phyloP scores from a whole-genome alignment of 108 stramenopile species.

The Cyclotella kingstonii region DNA sequence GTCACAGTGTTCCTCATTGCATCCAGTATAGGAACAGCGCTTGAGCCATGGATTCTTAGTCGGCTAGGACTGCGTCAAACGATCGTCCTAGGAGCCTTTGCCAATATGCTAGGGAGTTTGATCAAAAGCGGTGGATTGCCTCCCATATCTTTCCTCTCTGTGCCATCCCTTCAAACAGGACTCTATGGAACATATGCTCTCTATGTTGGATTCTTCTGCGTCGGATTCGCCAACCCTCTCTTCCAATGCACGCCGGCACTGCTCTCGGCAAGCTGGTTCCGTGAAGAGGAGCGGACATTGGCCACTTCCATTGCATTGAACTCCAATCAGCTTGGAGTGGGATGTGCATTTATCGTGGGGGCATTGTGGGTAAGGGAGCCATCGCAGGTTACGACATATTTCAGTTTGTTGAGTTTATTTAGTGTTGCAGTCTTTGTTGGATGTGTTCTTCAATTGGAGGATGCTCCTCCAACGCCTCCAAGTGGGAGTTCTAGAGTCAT shows the following conservation, averaged over 20 bases:
- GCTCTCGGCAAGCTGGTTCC: conserved; percentile 84
- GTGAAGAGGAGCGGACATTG: conserved; percentile 79
- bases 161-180: conserved; percentile 41
- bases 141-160: conserved; percentile 36
- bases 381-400: conserved; percentile 66
- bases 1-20: conserved; percentile 76
- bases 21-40: conserved; percentile 64
- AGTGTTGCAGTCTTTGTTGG: conserved; percentile 69
- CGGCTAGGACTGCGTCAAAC: conserved; percentile 75
- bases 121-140: conserved; percentile 80
- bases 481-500: conserved; percentile 65
- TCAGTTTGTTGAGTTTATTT: conserved; percentile 67
- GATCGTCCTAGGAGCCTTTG: conserved; percentile 69
- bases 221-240: conserved; percentile 80
- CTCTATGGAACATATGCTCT: conserved; percentile 61
- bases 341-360: conserved; percentile 80
- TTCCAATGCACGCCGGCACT: conserved; percentile 88
- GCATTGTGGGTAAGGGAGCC: conserved; percentile 58
- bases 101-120: conserved; percentile 77
- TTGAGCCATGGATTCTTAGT: conserved; percentile 76
- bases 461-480: conserved; percentile 87
- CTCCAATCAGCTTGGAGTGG: conserved; percentile 84
- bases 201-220: conserved; percentile 79
- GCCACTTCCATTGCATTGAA: conserved; percentile 86
- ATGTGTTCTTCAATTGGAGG: conserved; percentile 73